Evolutionary conservation across 768 basidiomycete genomes (phyloP), one percentile per base, ranked within the genome.

Genomic region (Hericium coralloides): DNA sequence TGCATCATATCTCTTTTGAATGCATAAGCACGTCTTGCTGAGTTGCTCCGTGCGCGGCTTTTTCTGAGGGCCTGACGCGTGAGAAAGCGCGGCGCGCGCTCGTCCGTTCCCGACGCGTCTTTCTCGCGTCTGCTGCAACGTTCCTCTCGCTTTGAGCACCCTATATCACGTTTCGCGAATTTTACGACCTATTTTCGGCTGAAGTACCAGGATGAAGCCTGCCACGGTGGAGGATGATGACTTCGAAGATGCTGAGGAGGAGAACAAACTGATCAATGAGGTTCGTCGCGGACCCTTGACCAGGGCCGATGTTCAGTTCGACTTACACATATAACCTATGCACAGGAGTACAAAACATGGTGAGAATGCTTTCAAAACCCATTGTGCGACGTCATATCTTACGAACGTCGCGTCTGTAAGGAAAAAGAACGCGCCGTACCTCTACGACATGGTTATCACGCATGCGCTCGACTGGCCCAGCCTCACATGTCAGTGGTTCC

Each of bases 381-480:
- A 38, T 26, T 20, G 17, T 37, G 17, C n/a, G 56, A 20, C 2
- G 22, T 38, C 1, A 38, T 38, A n/a, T 49, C 17, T 58, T 37
- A 53, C 50, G 23, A 51, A 45, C 15, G 8, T 39, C 57, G 51
- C 37, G 18, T 50, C 58, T 45, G 52, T 17, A 69, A 93, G 90
- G 90, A 93, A 93, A 79, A 93, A 93, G 75, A 95, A 95, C 73
- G 92, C 95, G 54, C 95, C 95, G 12, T 98, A 95, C 73, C 82
- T 98, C 14, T 99, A 99, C 70, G 97, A 99, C 71, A 79, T 95
- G 22, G 92, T 99, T 62, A 87, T 99, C 65, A 98, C 95, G 1
- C 95, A 98, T 69, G 95, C 95, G 36, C 79, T 98, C 52, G 93
- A 97, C 72, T 99, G 97, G 97, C 97, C 97, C 18, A 92, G 87